Conservation (phyloP, 805 yeast genomes). For the Candida multigemmis region DNA sequence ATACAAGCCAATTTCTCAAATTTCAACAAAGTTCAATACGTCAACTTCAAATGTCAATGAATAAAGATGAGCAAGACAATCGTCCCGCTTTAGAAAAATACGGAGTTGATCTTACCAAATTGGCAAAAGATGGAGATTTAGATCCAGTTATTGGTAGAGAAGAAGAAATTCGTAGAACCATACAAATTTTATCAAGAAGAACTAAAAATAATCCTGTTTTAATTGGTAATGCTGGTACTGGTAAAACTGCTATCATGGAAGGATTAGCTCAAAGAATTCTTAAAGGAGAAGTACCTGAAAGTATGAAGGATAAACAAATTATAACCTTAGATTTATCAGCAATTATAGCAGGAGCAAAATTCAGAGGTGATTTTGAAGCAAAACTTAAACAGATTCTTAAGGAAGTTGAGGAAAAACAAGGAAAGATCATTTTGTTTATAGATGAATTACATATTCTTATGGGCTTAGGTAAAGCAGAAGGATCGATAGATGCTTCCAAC, state of each 20-base stretch:
- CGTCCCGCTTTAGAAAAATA: conserved; percentile 71
- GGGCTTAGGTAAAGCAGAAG: conserved; percentile 91
- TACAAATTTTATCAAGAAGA: conserved; percentile 84
- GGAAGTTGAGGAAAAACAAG: conserved; percentile 74
- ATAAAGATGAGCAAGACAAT: conserved; percentile 37
- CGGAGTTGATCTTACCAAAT: conserved; percentile 77
- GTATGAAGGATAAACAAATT: conserved; percentile 78
- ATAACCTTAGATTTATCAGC: conserved; percentile 83
- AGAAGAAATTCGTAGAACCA: conserved; percentile 87
- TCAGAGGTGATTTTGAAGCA: conserved; percentile 93
- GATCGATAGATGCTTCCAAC: conserved; percentile 93
- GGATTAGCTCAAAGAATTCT: conserved; percentile 92
- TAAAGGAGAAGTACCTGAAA: conserved; percentile 89
- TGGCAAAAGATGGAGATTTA: conserved; percentile 82
- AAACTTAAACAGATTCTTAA: conserved; percentile 72
- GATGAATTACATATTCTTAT: conserved; percentile 86
- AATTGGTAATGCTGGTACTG: conserved; percentile 96
- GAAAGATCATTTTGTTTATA: conserved; percentile 70
- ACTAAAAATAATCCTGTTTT: conserved; percentile 94
- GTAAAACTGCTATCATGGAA: conserved; percentile 94
- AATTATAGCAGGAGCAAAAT: conserved; percentile 90
- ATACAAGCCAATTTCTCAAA: too few species aligned
- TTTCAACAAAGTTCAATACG: too few species aligned
- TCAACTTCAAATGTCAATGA: conserved; percentile 38
- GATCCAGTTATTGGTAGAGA: conserved; percentile 98